These are phyloP conservation scores for Diaporthe ampelina DNA, from an alignment of 2,329 filamentous ascomycete genomes.

Conservation along the genomic window DNA sequence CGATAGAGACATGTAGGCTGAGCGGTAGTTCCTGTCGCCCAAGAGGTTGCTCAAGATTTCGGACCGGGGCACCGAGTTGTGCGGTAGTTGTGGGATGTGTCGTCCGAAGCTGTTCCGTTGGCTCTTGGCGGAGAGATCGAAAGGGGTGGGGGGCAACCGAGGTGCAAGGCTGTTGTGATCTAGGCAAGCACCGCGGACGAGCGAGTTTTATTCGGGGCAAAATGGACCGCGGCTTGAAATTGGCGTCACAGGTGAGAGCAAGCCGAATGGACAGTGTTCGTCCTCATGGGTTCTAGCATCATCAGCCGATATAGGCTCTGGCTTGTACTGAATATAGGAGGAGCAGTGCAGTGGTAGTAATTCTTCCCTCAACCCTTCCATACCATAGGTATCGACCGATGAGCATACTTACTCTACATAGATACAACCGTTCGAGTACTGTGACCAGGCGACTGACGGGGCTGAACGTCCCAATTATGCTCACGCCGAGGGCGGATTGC, in stretches of 20 bases:
- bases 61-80: neutral
- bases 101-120: neutral
- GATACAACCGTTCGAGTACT: neutral
- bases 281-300: constrained; percentile 16
- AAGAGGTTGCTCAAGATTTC: neutral
- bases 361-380: constrained; percentile 32
- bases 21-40: neutral
- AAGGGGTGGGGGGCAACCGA: neutral
- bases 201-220: neutral
- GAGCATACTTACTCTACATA: neutral
- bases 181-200: neutral
- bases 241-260: constrained; percentile 9
- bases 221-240: neutral
- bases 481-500: neutral
- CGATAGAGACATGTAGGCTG: constrained; percentile 44
- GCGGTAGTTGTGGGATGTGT: neutral
- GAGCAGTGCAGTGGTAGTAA: constrained; percentile 24
- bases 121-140: neutral
- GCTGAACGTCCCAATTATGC: too few relatives aligned
- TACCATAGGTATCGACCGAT: neutral
- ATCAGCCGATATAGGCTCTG: constrained; percentile 30
- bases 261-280: neutral
- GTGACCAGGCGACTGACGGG: neutral
- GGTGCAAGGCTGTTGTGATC: neutral
- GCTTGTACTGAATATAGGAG: constrained; percentile 30